Percentiles rank a stretch among this genome's conserved stretches.
Conservation (phyloP, 2,329 filamentous ascomycete species). For the Canariomyces notabilis region DNA sequence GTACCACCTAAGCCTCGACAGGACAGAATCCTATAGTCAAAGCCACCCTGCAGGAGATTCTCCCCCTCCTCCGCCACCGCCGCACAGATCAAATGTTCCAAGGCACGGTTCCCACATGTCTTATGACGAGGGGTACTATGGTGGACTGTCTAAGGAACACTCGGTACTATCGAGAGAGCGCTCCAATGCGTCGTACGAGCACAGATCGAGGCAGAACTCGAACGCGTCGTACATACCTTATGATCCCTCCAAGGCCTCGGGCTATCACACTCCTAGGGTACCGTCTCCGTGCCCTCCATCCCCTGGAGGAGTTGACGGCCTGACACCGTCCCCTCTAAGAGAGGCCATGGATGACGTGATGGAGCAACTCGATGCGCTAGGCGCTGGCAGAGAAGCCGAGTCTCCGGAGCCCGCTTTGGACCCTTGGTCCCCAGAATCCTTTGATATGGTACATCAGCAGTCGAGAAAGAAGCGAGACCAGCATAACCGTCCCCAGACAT, state of each 20-base stretch:
- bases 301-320: conserved; percentile 55
- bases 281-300: conserved; percentile 65
- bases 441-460: conserved; percentile 52
- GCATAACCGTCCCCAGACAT: conserved; percentile 60
- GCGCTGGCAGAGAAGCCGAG: conserved; percentile 47
- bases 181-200: conserved; percentile 29
- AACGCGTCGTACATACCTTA: conserved; percentile 26
- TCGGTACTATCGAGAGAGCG: conserved; percentile 25
- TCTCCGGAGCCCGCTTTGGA: conserved; percentile 56
- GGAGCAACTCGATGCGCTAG: conserved; percentile 86
- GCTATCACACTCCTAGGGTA: conserved; percentile 51
- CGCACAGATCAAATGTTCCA: conserved; percentile 52
- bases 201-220: conserved; percentile 23
- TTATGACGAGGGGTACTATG: conserved; percentile 26
- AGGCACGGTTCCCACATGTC: conserved; percentile 32
- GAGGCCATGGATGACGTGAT: conserved; percentile 98
- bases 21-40: conserved; percentile 5
- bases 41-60: conserved; percentile 39
- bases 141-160: conserved; percentile 13
- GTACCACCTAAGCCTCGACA: conserved; percentile 19
- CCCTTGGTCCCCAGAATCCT: conserved; percentile 89
- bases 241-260: conserved; percentile 32
- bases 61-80: conserved; percentile 75
- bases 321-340: conserved; percentile 86
- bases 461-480: conserved; percentile 32